Conservation (phyloP, 331 rosid genomes). For the Spiraea crenata region DNA sequence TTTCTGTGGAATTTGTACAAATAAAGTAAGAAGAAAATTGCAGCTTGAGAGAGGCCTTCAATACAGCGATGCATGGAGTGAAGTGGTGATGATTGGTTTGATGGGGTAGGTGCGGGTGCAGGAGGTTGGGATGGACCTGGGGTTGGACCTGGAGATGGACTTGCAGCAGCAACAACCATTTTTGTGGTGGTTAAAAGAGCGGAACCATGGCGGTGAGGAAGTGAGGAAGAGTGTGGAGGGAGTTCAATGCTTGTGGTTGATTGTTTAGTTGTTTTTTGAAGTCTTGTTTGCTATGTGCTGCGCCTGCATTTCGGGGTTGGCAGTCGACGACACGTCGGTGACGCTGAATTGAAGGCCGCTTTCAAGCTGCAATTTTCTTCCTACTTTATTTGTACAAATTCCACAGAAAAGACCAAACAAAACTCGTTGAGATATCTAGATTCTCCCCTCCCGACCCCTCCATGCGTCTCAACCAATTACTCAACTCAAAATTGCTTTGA, state of each 20-base stretch:
- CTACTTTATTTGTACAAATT: background rate
- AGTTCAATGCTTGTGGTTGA: conserved; percentile 41
- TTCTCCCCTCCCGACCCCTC: too few species aligned
- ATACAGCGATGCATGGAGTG: conserved; percentile 24
- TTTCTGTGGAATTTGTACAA: background rate
- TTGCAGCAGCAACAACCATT: conserved; percentile 5
- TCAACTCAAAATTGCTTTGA: too few species aligned
- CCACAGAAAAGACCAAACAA: too few species aligned
- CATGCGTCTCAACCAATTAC: too few species aligned
- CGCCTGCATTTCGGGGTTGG: background rate
- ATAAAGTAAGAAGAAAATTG: background rate
- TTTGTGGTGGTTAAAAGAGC: conserved; percentile 6
- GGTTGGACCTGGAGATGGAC: too few species aligned
- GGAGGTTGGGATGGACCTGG: conserved; percentile 12
- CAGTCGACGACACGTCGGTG: conserved; percentile 32
- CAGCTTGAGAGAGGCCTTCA: conserved; percentile 23
- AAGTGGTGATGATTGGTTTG: background rate
- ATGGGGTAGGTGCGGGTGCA: conserved; percentile 8
- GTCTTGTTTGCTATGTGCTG: background rate
- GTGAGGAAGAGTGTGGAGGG: background rate
- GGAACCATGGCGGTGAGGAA: too few species aligned
- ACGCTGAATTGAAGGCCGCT: conserved; percentile 29
- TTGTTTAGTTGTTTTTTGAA: conserved; percentile 1
- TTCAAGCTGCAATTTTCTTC: conserved; percentile 8
- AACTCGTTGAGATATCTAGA: too few species aligned